Conservation (phyloP, 805 yeast species). For the Hanseniaspora mollemarum region DNA sequence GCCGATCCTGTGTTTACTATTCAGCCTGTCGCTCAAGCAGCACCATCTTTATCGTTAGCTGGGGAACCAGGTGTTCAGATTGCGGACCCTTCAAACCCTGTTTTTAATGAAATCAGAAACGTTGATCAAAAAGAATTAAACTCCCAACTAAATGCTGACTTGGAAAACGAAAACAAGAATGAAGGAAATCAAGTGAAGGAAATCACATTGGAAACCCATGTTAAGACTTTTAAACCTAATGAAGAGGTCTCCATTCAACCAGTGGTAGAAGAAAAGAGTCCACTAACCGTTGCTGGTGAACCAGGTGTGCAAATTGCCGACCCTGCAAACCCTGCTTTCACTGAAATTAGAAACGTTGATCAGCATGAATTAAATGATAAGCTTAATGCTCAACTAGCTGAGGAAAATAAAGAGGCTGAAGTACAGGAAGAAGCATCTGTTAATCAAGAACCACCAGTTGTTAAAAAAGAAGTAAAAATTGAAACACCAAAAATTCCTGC, state of each 20-base stretch:
- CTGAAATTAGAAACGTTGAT: constrained; percentile 46
- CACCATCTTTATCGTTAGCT: constrained; percentile 28
- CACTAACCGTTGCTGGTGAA: constrained; percentile 40
- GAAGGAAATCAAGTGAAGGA: neutral
- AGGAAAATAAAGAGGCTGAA: constrained; percentile 6
- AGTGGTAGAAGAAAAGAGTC: constrained; percentile 12
- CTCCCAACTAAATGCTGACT: constrained; percentile 27
- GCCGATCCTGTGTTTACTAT: constrained; percentile 9
- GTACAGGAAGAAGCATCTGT: constrained; percentile 14
- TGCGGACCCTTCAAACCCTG: constrained; percentile 35
- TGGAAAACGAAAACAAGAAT: neutral
- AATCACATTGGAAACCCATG: constrained; percentile 9
- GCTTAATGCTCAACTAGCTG: constrained; percentile 20
- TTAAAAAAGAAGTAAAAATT: constrained; percentile 22
- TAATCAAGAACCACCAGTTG: constrained; percentile 13
- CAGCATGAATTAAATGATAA: constrained; percentile 48
- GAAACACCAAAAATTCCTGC: constrained; percentile 16
- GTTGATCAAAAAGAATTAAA: constrained; percentile 53
- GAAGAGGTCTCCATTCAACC: constrained; percentile 4
- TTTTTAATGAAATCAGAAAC: constrained; percentile 44
- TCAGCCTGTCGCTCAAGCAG: constrained; percentile 10
- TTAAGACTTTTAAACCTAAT: neutral
- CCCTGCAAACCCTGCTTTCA: constrained; percentile 39
- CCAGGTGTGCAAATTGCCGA: constrained; percentile 44
- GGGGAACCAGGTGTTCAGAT: constrained; percentile 40